Evolutionary conservation across 1,284 basidiomycete genomes (phyloP), one percentile per base, ranked within the genome.

Genomic region (Kalmanozyma brasiliensis): DNA sequence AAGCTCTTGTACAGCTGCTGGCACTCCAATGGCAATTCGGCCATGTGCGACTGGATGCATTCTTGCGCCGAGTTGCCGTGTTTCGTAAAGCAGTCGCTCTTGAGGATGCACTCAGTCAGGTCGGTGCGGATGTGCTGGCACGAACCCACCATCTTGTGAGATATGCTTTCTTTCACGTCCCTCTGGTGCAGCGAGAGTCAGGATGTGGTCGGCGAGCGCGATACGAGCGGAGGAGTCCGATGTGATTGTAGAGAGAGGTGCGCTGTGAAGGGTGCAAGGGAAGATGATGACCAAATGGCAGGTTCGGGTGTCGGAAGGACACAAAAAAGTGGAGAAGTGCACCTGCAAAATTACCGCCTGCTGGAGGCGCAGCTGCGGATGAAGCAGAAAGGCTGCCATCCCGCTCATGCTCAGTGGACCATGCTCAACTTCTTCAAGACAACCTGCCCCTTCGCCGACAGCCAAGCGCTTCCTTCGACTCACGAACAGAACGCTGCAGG

Each of bases 1-100:
- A 64, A 77, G 16, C 52, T 61, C 63, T 73, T 75, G 66, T 77
- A 77, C 19, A 77, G 47, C 20, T 69, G 58, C 40, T 74, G 72
- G 37, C 74, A 77, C 35, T 75, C 73, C n/a, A 58, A 14, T 36
- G 74, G 74, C 48, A 77, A 29, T 19, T 73, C 59, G 4, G 59
- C 37, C 73, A 73, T 69, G 38, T 77, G 73, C 19, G 69, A 41
- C 8, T 52, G 59, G 30, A 77, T 62, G 46, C 74, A 77, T 16
- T 77, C 73, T 37, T 77, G 74, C 20, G 62, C 72, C 23, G 57
- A 53, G 2, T 62, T 52, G 14, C 66, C 58, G 4, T 73, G 35
- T 19, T 65, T 62, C 17, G 73, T 45, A 19, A 67, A 75, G 57
- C 74, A 77, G 34, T 73, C 66, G 8, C 65, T 71, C 29, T 65